These are phyloP conservation scores for Aegilops longissima DNA, from an alignment of 176 grass and related monocot genomes.

Conservation along the genomic window DNA sequence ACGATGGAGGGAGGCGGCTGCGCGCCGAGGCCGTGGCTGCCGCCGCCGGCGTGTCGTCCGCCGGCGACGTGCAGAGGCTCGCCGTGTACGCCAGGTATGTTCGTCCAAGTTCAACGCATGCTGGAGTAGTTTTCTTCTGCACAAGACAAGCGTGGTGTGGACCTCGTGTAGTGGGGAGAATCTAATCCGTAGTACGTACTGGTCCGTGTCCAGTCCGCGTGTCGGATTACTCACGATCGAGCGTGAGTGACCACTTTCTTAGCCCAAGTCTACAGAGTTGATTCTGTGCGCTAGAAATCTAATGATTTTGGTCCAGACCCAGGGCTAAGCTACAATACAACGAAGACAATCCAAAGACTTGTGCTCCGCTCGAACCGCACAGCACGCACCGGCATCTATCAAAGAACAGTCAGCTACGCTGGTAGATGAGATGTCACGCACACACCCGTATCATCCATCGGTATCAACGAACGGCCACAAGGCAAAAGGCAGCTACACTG, in stretches of 20 bases:
- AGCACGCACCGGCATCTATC: background rate
- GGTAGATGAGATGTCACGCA: background rate
- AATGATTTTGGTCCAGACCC: background rate
- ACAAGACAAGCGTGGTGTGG: too few species aligned
- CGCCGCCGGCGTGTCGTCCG: background rate
- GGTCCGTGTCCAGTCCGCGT: background rate
- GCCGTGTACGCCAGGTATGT: constrained; percentile 16
- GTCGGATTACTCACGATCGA: background rate
- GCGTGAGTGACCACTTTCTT: background rate
- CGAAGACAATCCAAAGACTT: background rate
- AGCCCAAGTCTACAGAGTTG: too few species aligned
- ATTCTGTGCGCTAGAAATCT: background rate
- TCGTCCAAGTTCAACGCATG: background rate
- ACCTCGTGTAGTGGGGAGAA: too few species aligned
- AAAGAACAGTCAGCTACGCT: background rate
- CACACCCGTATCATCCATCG: too few species aligned
- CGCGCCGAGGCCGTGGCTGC: background rate
- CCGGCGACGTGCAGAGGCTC: constrained; percentile 10
- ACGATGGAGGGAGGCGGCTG: constrained; percentile 1
- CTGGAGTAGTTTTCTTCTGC: too few species aligned
- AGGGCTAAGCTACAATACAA: background rate
- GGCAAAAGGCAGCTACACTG: background rate
- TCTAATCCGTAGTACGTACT: too few species aligned
- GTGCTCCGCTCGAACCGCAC: background rate
- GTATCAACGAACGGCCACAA: background rate